Base-by-base conservation (phyloP, 2,329 filamentous ascomycete species). In the Periconia digitata region DNA sequence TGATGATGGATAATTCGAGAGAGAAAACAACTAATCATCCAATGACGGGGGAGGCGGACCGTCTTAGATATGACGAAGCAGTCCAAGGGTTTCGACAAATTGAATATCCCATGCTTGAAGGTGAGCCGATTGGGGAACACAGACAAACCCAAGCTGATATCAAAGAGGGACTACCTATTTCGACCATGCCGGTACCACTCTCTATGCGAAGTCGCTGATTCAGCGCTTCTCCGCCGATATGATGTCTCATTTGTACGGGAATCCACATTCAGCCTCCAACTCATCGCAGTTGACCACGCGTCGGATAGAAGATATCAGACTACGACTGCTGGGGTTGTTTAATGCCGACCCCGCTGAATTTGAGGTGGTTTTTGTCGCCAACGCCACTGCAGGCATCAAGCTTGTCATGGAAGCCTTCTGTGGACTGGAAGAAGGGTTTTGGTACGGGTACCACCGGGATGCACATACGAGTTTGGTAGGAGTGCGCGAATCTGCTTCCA, bases 101-200 rank as follows among this genome's bases (percentile, higher is more conserved):
- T 27, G 85, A 90, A 59, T 90, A 84, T 69, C 86, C 86, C 21
- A 87, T 88, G 84, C 76, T 90, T 37, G 75, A 81, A 73, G 85
- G 86, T 86, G 64, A 47, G 63, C 50, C 38, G 13, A n/a, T 41
- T 6, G 12, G 16, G 15, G 4, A 8, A 8, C 7, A 43, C 38
- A n/a, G 12, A 1, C 12, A 12, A 16, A 23, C 22, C 23, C 15
- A 18, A 27, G 22, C 46, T 62, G 45, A 59, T 40, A 51, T 27
- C 32, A 18, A 13, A 22, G n/a, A 92, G 89, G 81, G 44, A 84
- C 83, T 8, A 79, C 85, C 40, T 97, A 96, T 69, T 85, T 97
- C 47, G 92, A 97, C 62, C 92, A 97, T 86, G 91, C 91, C 0
- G 92, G 91, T n/a, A 89, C 90, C n/a, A 92, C 92, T 0, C 77